Evolutionary conservation across 2,329 filamentous ascomycete genomes (phyloP).

Genomic region (Juglanconis oblonga): DNA sequence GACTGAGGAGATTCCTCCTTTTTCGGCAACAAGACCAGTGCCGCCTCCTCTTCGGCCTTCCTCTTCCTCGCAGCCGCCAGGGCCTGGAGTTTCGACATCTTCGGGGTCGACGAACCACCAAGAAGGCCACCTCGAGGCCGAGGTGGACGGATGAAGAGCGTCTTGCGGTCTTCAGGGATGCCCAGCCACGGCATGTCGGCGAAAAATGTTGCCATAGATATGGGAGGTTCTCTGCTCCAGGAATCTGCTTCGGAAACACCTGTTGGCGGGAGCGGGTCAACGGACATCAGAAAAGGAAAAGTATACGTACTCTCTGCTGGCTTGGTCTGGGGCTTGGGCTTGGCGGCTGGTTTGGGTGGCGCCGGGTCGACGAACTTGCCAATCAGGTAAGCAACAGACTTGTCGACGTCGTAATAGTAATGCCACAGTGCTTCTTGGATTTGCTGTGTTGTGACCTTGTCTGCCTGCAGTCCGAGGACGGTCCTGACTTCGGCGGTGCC

Average conservation of each 20-base stretch:
- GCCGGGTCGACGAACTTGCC: conserved; percentile 55
- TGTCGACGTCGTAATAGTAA: conserved; percentile 91
- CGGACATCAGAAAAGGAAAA: neutral
- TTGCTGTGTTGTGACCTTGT: conserved; percentile 58
- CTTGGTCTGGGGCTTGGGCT: conserved; percentile 32
- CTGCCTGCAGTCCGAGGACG: conserved; percentile 58
- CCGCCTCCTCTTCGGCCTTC: conserved; percentile 64
- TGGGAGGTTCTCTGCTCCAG: conserved; percentile 16
- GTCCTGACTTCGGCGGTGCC: conserved; percentile 66
- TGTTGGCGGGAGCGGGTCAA: conserved; percentile 13
- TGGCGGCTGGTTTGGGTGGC: conserved; percentile 34
- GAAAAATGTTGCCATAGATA: conserved; percentile 59
- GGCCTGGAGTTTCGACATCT: conserved; percentile 87
- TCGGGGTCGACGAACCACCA: conserved; percentile 68
- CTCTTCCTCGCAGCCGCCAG: conserved; percentile 83
- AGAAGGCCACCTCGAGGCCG: conserved; percentile 64
- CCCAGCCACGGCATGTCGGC: conserved; percentile 82
- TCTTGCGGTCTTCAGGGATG: conserved; percentile 62
- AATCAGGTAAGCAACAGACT: conserved; percentile 76
- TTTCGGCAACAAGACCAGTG: neutral
- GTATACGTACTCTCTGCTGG: conserved; percentile 26
- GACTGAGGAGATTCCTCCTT: neutral
- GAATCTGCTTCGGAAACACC: conserved; percentile 19
- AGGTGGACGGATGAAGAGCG: conserved; percentile 58
- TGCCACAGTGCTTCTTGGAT: conserved; percentile 92